Evolutionary conservation across 495 filamentous ascomycete species (phyloP), one percentile per base, ranked within the genome.

Genomic region (Monascus purpureus): DNA sequence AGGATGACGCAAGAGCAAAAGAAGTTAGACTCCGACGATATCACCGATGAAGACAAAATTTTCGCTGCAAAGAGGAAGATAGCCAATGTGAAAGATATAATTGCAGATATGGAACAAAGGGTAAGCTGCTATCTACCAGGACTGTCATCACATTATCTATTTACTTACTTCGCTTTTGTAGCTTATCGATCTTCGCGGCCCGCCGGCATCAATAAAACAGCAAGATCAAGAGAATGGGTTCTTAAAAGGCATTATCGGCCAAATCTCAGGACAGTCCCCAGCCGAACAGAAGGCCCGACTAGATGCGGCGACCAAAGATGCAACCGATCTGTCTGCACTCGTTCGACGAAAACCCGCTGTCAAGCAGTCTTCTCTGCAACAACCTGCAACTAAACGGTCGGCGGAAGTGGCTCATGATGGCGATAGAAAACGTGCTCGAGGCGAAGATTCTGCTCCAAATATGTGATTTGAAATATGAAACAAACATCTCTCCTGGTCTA

Each of bases 311-410:
- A 78, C 77, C 39, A 80, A 79, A 52, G 66, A 59, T 13, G 90
- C 90, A 11, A 93, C 70, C 29, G 92, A 97, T 46, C 53, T 97
- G n/a, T 79, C 77, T 1, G 72, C 78, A 8, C 53, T 96, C n/a
- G 78, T 95, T 2, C 70, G 67, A 37, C 55, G 81, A 33, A 92
- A 93, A 66, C 60, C 71, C 35, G 43, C 42, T 6, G 18, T 19
- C 14, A 37, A 26, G 14, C 42, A 50, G 13, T 14, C 42, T 15
- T 26, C 41, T 8, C 43, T 46, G 16, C 31, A 29, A 25, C 34
- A 28, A 8, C 23, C 41, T 2, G 25, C 37, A 22, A 39, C 43
- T 3, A 59, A 59, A 35, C 47, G 58, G 13, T 32, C 50, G n/a
- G 50, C 46, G 3, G 49, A 47, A 15, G 49, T 29, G 4, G 24